Evolutionary conservation across 2,329 filamentous ascomycete species (phyloP).

Genomic region (Ambrosiella xylebori): DNA sequence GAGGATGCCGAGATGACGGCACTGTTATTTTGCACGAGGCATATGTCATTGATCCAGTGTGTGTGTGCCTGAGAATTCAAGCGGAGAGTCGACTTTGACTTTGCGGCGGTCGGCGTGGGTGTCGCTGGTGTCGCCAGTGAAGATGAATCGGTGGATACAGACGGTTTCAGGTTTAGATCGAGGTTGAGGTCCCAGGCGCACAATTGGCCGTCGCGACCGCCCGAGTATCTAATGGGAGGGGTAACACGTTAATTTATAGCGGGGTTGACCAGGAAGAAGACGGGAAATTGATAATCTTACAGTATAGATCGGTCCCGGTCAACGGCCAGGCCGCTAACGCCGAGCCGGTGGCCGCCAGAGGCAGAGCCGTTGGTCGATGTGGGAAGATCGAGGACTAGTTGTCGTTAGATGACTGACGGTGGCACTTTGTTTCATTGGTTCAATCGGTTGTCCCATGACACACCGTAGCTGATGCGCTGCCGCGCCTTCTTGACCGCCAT

Average conservation of each 20-base stretch:
- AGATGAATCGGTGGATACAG: conserved; percentile 14
- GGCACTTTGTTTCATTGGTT: background rate
- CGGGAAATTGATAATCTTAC: conserved; percentile 34
- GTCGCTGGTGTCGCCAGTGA: conserved; percentile 20
- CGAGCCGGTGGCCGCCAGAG: conserved; percentile 74
- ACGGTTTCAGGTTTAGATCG: conserved; percentile 24
- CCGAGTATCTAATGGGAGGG: conserved; percentile 58
- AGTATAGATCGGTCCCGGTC: conserved; percentile 70
- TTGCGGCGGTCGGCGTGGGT: conserved; percentile 21
- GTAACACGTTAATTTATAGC: conserved; percentile 4
- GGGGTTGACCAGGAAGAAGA: background rate
- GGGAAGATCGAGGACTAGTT: conserved; percentile 39
- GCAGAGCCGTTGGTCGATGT: conserved; percentile 37
- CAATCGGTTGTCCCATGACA: conserved; percentile 16
- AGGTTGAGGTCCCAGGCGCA: conserved; percentile 88
- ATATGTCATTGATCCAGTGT: conserved; percentile 91
- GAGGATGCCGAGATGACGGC: conserved; percentile 80
- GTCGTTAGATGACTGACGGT: background rate
- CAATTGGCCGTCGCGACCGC: conserved; percentile 83
- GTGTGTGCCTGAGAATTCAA: conserved; percentile 60
- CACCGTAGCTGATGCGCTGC: conserved; percentile 56
- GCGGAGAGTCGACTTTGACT: conserved; percentile 39
- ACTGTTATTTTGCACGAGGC: conserved; percentile 58
- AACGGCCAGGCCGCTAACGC: conserved; percentile 85
- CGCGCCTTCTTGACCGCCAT: conserved; percentile 24